A percentile compares a stretch with the other conserved stretches of the same genome.
phyloP scores from a whole-genome alignment of 2,329 filamentous ascomycete genomes.

The Zymoseptoria ardabiliae region DNA sequence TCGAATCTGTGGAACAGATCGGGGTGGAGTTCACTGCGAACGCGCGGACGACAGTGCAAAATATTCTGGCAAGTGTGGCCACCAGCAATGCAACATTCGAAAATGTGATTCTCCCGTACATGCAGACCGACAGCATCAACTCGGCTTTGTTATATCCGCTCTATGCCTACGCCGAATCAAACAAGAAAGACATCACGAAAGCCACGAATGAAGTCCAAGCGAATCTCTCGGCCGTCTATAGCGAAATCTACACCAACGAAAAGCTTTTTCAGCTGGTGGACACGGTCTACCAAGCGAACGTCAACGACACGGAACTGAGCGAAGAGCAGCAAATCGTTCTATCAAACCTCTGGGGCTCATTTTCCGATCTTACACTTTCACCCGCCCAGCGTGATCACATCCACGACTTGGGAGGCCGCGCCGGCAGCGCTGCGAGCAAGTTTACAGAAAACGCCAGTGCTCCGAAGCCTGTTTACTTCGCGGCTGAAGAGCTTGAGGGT shows the following conservation, averaged over 20 bases:
- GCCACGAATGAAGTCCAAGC: constrained; percentile 39
- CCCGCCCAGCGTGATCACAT: neutral
- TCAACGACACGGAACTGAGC: constrained; percentile 49
- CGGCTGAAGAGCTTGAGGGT: neutral
- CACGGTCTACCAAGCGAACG: constrained; percentile 37
- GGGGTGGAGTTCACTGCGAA: constrained; percentile 53
- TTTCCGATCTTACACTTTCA: constrained; percentile 56
- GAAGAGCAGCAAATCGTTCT: constrained; percentile 61
- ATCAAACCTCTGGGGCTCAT: constrained; percentile 66
- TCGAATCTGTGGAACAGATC: constrained; percentile 57
- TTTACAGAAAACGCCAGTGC: neutral
- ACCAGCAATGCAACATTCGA: constrained; percentile 47
- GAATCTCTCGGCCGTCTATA: constrained; percentile 54
- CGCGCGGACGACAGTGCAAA: constrained; percentile 57
- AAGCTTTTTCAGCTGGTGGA: constrained; percentile 60
- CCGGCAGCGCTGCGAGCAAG: neutral
- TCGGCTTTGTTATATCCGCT: constrained; percentile 32
- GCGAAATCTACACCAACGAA: constrained; percentile 69
- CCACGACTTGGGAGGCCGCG: neutral
- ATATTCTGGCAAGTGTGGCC: constrained; percentile 51
- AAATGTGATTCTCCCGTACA: constrained; percentile 56
- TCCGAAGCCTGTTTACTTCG: neutral
- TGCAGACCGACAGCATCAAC: constrained; percentile 47
- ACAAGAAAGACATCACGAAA: constrained; percentile 37
- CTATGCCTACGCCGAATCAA: constrained; percentile 40